These are phyloP conservation scores for Tylopilus felleus DNA, from an alignment of 768 basidiomycete genomes.

Conservation along the genomic window DNA sequence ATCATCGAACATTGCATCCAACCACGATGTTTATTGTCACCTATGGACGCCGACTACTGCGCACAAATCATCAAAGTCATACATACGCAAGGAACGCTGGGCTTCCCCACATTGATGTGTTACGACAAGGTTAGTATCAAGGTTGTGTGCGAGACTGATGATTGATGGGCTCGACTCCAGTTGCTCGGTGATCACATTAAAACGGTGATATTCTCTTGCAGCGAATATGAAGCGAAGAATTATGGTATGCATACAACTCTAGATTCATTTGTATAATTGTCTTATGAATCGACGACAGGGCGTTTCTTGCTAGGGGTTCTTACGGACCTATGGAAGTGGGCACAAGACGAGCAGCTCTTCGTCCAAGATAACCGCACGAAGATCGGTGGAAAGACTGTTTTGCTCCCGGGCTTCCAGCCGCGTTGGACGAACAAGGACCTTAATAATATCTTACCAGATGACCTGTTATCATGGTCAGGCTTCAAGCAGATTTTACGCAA, in stretches of 20 bases:
- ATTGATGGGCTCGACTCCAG: slow-evolving; percentile 37
- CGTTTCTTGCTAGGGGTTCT: slow-evolving; percentile 84
- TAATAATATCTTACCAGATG: slow-evolving; percentile 40
- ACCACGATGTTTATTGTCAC: slow-evolving; percentile 89
- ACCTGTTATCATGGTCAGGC: slow-evolving; percentile 63
- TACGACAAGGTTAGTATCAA: slow-evolving; percentile 67
- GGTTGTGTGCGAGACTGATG: not conserved
- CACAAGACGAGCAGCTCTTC: slow-evolving; percentile 68
- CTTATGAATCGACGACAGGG: slow-evolving; percentile 42
- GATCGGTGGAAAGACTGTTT: slow-evolving; percentile 53
- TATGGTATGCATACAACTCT: slow-evolving; percentile 66
- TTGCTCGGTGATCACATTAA: slow-evolving; percentile 83
- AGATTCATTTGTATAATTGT: not conserved
- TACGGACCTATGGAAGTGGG: slow-evolving; percentile 77
- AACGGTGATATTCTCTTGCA: slow-evolving; percentile 85
- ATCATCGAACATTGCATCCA: slow-evolving; percentile 90
- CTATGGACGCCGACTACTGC: slow-evolving; percentile 95
- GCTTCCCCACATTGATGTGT: slow-evolving; percentile 80
- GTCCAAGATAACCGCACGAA: slow-evolving; percentile 68
- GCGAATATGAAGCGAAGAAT: slow-evolving; percentile 94
- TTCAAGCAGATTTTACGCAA: slow-evolving; percentile 74
- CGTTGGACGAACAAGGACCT: slow-evolving; percentile 45
- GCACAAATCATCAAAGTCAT: slow-evolving; percentile 86
- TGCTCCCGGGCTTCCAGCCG: slow-evolving; percentile 69
- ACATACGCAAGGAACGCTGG: slow-evolving; percentile 84